These are phyloP conservation scores for Cordyceps militaris DNA, from an alignment of 2,329 filamentous ascomycete genomes.

Conservation along the genomic window DNA sequence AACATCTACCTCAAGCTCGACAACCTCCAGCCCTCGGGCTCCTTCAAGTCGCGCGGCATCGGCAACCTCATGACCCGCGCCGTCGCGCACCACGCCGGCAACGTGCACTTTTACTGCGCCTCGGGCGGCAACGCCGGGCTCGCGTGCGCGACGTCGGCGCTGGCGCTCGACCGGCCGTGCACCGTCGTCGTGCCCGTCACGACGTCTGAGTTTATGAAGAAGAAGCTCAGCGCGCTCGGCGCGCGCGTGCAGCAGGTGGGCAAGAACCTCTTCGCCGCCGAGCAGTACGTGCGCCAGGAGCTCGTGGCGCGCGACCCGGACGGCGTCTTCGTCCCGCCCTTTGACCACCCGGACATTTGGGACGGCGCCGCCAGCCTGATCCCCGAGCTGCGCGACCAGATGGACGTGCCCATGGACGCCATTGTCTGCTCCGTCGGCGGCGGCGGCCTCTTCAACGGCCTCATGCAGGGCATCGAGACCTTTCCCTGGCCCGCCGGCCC, in stretches of 20 bases:
- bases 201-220: slow-evolving; percentile 63
- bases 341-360: slow-evolving; percentile 64
- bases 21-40: slow-evolving; percentile 75
- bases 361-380: slow-evolving; percentile 55
- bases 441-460: slow-evolving; percentile 70
- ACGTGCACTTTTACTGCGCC: slow-evolving; percentile 68
- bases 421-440: slow-evolving; percentile 76
- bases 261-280: slow-evolving; percentile 61
- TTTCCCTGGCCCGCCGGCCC: slow-evolving; percentile 25
- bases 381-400: slow-evolving; percentile 38
- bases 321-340: slow-evolving; percentile 62
- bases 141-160: slow-evolving; percentile 68
- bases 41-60: slow-evolving; percentile 77
- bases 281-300: slow-evolving; percentile 54
- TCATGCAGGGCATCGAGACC: slow-evolving; percentile 61
- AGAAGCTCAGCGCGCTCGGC: slow-evolving; percentile 62
- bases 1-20: slow-evolving; percentile 82
- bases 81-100: slow-evolving; percentile 24
- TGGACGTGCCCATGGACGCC: slow-evolving; percentile 50
- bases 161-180: slow-evolving; percentile 54
- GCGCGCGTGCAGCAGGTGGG: slow-evolving; percentile 63
- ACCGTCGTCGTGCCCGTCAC: slow-evolving; percentile 68
- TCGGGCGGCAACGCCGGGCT: slow-evolving; percentile 81
- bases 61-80: slow-evolving; percentile 57
- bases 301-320: slow-evolving; percentile 45